Conservation (phyloP, 257 asterid genomes). For the Jacaranda mimosifolia region DNA sequence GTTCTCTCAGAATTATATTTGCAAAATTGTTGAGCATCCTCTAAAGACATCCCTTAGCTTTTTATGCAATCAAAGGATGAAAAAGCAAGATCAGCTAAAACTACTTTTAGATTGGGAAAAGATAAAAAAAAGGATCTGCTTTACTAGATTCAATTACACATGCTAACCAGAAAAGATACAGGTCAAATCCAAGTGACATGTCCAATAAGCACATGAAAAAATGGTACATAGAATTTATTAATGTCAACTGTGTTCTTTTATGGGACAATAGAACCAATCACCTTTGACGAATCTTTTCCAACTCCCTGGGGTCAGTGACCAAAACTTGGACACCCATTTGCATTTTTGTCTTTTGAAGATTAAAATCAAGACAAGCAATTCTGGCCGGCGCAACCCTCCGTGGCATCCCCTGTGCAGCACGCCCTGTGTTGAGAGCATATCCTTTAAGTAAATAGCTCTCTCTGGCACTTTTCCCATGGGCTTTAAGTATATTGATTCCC, state of each 20-base stretch:
- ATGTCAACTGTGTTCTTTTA: background rate
- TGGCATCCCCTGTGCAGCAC: constrained; percentile 90
- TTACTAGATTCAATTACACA: background rate
- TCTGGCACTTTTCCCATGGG: constrained; percentile 82
- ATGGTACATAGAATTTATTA: background rate
- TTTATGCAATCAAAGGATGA: no score
- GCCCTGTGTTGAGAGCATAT: constrained; percentile 80
- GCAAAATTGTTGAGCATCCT: no score
- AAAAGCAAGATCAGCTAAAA: no score
- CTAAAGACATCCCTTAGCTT: no score
- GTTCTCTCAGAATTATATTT: no score
- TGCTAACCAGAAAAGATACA: background rate
- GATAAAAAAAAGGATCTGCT: no score
- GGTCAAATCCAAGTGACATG: background rate
- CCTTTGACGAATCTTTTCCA: constrained; percentile 87
- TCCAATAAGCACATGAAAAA: background rate
- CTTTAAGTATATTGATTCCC: constrained; percentile 85
- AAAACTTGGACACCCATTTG: constrained; percentile 89
- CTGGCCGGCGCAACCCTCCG: constrained; percentile 71
- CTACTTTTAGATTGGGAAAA: no score
- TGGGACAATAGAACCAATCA: constrained; percentile 24
- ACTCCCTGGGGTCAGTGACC: constrained; percentile 81
- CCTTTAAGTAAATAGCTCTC: constrained; percentile 80
- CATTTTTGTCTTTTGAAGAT: constrained; percentile 84
- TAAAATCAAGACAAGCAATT: constrained; percentile 84